A percentile compares a stretch with the other conserved stretches of the same genome.
phyloP scores from a whole-genome alignment of 495 filamentous ascomycete genomes.

The Hypoxylon fuscum region DNA sequence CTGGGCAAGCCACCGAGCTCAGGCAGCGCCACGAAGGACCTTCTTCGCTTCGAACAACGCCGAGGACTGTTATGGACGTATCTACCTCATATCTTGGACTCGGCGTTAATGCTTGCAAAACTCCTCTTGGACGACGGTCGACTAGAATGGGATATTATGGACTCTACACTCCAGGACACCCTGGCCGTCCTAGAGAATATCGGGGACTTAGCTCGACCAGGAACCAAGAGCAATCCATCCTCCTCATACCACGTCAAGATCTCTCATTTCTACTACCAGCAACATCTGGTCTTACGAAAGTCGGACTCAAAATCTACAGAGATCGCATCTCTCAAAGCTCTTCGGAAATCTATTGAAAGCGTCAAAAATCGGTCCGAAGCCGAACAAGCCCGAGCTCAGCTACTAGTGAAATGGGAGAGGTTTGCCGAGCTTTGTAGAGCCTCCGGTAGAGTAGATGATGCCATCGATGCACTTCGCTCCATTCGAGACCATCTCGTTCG shows the following conservation, averaged over 20 bases:
- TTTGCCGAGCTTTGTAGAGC: constrained; percentile 56
- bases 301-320: constrained; percentile 47
- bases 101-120: constrained; percentile 62
- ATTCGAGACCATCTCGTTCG: constrained; percentile 56
- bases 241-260: constrained; percentile 66
- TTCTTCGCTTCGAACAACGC: constrained; percentile 65
- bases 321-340: constrained; percentile 52
- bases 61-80: constrained; percentile 57
- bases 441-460: constrained; percentile 51
- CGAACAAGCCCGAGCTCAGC: constrained; percentile 57
- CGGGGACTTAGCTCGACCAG: constrained; percentile 41
- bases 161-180: constrained; percentile 65
- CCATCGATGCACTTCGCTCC: constrained; percentile 52
- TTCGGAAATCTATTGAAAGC: constrained; percentile 61
- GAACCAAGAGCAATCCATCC: constrained; percentile 44
- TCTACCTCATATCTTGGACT: constrained; percentile 62
- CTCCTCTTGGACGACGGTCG: constrained; percentile 48
- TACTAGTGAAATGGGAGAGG: constrained; percentile 60
- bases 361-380: constrained; percentile 52
- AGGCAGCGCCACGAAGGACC: constrained; percentile 56
- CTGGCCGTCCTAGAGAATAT: constrained; percentile 60
- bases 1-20: constrained; percentile 59
- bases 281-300: constrained; percentile 54
- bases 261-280: constrained; percentile 81
- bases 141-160: constrained; percentile 59